Base-by-base conservation (phyloP, 2,329 filamentous ascomycete genomes). In the Malbranchea cinnamomea region DNA sequence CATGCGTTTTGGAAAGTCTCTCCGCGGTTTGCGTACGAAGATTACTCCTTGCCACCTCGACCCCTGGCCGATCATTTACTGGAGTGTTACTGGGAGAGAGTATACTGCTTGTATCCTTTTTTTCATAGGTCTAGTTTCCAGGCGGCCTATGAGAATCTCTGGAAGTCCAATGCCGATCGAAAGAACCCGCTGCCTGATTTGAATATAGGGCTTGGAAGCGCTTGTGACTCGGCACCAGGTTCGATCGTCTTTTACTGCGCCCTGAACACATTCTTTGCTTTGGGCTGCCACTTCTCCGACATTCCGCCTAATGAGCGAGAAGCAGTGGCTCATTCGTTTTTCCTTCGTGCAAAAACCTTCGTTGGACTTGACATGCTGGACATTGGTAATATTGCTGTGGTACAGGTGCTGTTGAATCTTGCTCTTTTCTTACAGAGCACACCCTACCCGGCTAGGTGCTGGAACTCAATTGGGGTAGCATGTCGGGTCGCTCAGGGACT, bases 81-180 rank as follows among this genome's bases (percentile, higher is more conserved):
- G 3, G 37, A 49, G 4, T 46, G 47, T 10, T 64, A 54, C 30
- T 61, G 51, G 37, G 41, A 54, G 9, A 39, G 48, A 6, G 44
- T 63, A 1, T 55, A 54, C 34, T 59, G 52, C 37, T 42, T 63
- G 6, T 62, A 61, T 30, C 60, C 61, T 0, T 56, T 61, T 32
- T 55, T 63, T 30, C 52, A 63, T 39, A 47, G 52, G 3, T 45
- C 48, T 0, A 49, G 49, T n/a, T 63, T 65, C 27, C 43, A 57
- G 30, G 36, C 38, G 11, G 54, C 53, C 1, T 62, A 62, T 26
- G 40, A 52, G 18, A 52, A 45, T 19, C 40, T 63, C 1, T 62
- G 57, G 57, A 35, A 37, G 5, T 38, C 48, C 1, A 33, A 34
- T 10, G 41, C 39, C 5, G 32, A 42, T 15, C 30, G 41, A 1